Conservation (phyloP, 2,329 filamentous ascomycete genomes). For the Huntiella moniliformis region DNA sequence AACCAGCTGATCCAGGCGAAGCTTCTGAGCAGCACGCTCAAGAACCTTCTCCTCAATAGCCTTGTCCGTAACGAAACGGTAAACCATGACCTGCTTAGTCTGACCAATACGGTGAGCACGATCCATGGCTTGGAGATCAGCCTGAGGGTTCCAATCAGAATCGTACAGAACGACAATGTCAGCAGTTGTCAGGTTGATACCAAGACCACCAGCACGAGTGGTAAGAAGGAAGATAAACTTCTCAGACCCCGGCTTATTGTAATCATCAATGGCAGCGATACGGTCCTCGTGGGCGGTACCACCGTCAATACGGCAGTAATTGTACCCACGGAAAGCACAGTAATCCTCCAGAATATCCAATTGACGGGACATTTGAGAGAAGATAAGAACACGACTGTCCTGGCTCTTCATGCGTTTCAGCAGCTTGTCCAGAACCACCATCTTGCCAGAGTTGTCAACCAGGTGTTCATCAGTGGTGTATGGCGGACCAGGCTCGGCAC, state of each 20-base stretch:
- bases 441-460: conserved; percentile 85
- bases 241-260: conserved; percentile 89
- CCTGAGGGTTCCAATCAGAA: conserved; percentile 97
- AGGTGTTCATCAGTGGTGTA: conserved; percentile 97
- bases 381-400: conserved; percentile 91
- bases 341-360: conserved; percentile 96
- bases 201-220: conserved; percentile 83
- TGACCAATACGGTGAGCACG: conserved; percentile 96
- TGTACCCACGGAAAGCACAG: conserved; percentile 83
- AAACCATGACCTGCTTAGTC: conserved; percentile 93
- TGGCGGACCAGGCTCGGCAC: conserved; percentile 86
- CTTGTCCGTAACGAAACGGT: conserved; percentile 92
- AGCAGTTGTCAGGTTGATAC: conserved; percentile 87
- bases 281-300: conserved; percentile 94
- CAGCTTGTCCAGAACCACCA: conserved; percentile 89
- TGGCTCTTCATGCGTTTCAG: conserved; percentile 65
- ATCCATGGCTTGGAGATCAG: conserved; percentile 97
- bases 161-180: conserved; percentile 95
- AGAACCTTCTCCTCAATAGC: conserved; percentile 97
- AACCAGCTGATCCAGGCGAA: conserved; percentile 88
- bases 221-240: conserved; percentile 94
- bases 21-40: conserved; percentile 87
- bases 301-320: conserved; percentile 95
- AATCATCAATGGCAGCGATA: conserved; percentile 93
- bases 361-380: conserved; percentile 97